Evolutionary conservation across 1,139 yeast species (phyloP).

Genomic region (Saccharomycopsis phalli): DNA sequence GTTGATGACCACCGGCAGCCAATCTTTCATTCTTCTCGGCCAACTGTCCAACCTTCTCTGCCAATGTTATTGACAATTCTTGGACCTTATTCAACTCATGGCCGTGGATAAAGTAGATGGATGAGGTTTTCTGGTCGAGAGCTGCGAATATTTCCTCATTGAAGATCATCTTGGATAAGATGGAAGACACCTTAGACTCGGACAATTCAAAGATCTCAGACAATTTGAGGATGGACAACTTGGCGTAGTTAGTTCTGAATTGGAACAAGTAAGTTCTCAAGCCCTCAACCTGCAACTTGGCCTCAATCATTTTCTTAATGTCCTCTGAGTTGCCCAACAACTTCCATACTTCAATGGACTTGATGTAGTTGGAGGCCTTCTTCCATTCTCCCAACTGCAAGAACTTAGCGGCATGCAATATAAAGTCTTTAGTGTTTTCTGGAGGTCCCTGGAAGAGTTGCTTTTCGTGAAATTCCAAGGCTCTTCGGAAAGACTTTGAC

Average conservation of each 20-base stretch:
- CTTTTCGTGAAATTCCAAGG: conserved; percentile 87
- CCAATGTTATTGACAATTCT: conserved; percentile 77
- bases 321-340: conserved; percentile 63
- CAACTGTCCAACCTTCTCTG: conserved; percentile 76
- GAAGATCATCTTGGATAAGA: conserved; percentile 68
- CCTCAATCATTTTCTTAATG: conserved; percentile 61
- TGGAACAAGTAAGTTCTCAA: conserved; percentile 84
- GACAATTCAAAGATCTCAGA: conserved; percentile 59
- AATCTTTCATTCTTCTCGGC: conserved; percentile 83
- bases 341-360: conserved; percentile 81
- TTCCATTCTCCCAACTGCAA: conserved; percentile 90
- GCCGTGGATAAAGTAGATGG: conserved; percentile 56
- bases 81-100: conserved; percentile 81
- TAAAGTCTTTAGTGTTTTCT: conserved; percentile 89
- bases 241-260: conserved; percentile 67
- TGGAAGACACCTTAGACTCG: conserved; percentile 45
- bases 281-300: conserved; percentile 81
- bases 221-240: conserved; percentile 62
- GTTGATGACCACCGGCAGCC: conserved; percentile 59
- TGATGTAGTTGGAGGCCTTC: conserved; percentile 61
- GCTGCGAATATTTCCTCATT: conserved; percentile 66
- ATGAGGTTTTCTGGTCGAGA: conserved; percentile 50
- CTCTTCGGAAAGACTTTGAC: conserved; percentile 81
- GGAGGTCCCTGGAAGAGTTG: conserved; percentile 98
- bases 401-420: conserved; percentile 87